These are phyloP conservation scores for Zygosaccharomyces siamensis DNA, from an alignment of 805 yeast species.

Conservation along the genomic window DNA sequence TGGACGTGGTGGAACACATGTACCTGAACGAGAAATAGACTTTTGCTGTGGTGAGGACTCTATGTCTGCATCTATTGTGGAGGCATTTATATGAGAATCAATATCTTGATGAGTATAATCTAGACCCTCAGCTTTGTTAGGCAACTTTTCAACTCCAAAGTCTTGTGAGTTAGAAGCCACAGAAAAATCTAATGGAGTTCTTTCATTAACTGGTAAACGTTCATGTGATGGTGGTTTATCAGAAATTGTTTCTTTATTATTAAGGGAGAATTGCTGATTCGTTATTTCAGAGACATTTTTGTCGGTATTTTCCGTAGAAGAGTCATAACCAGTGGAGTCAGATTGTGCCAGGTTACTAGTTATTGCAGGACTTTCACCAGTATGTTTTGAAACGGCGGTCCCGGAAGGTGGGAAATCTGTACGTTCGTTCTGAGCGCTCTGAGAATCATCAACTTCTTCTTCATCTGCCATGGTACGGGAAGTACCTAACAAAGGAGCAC, in stretches of 20 bases:
- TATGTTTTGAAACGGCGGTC: background rate
- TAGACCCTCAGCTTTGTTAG: background rate
- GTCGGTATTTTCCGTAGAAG: constrained; percentile 20
- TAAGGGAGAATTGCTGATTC: background rate
- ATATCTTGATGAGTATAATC: background rate
- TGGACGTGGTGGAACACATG: constrained; percentile 1
- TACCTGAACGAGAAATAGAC: background rate
- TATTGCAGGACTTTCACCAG: background rate
- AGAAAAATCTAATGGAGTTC: background rate
- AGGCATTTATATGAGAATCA: background rate
- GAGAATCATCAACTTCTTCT: constrained; percentile 33
- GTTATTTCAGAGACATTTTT: background rate
- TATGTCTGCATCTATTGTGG: background rate
- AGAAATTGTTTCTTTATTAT: no score
- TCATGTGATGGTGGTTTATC: background rate
- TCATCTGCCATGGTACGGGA: constrained; percentile 75
- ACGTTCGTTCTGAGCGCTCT: constrained; percentile 6
- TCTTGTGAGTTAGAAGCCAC: background rate
- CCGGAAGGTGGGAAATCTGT: background rate
- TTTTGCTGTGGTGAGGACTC: background rate
- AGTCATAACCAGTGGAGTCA: constrained; percentile 16
- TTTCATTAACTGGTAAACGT: background rate
- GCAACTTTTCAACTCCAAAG: background rate
- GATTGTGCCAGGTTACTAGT: background rate
- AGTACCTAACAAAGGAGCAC: constrained; percentile 22